phyloP scores from a whole-genome alignment of 176 grass and related monocot genomes.

The Bonia amplexicaulis region DNA sequence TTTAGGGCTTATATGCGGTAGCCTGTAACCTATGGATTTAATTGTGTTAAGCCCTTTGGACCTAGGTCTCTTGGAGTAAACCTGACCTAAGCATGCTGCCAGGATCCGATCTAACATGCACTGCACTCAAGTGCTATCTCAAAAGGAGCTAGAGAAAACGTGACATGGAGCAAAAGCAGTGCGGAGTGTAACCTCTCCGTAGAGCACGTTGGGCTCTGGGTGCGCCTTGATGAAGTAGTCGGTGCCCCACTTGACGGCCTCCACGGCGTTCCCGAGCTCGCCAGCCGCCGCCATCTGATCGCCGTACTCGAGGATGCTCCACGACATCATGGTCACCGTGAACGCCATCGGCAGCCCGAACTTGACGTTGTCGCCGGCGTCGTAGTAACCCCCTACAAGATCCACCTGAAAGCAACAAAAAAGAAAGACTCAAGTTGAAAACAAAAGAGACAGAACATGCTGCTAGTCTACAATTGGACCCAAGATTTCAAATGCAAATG shows the following conservation, averaged over 20 bases:
- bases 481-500: background rate
- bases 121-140: background rate
- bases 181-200: conserved; percentile 55
- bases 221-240: conserved; percentile 94
- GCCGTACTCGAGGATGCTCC: conserved; percentile 82
- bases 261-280: conserved; percentile 72
- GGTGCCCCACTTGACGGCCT: conserved; percentile 89
- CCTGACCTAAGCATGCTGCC: too few species aligned
- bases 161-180: background rate
- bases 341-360: conserved; percentile 96
- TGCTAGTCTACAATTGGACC: background rate
- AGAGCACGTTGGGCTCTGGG: conserved; percentile 68
- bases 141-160: too few species aligned
- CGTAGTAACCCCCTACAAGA: conserved; percentile 85
- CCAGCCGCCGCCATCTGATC: conserved; percentile 72
- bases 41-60: too few species aligned
- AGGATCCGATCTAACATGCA: too few species aligned
- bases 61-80: too few species aligned
- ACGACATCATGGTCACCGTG: conserved; percentile 96
- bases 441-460: background rate
- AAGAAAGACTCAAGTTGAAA: background rate
- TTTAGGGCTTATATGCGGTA: too few species aligned
- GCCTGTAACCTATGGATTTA: too few species aligned
- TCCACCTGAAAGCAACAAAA: conserved; percentile 43
- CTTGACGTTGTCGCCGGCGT: conserved; percentile 96